Evolutionary conservation across 768 basidiomycete genomes (phyloP).

Genomic region (Mycena indigotica): DNA sequence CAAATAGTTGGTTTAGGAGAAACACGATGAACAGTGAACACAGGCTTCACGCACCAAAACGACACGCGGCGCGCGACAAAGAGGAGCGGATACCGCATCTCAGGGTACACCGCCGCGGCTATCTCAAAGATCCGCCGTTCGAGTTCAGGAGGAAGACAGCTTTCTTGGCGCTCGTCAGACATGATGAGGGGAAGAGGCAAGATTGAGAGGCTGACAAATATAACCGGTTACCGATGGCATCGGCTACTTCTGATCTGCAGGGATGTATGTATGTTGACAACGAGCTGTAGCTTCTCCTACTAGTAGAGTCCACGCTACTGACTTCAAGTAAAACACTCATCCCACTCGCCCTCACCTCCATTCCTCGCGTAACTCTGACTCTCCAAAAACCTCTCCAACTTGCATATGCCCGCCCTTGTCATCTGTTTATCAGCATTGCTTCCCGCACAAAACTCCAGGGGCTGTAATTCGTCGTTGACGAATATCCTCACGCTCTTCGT

Average conservation of each 20-base stretch:
- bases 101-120: background rate
- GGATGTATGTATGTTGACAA: background rate
- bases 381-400: slow-evolving; percentile 62
- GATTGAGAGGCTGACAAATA: background rate
- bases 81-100: background rate
- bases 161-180: too few relatives aligned
- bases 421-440: slow-evolving; percentile 20
- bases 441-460: slow-evolving; percentile 61
- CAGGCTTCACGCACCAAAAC: background rate
- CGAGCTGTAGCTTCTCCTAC: background rate
- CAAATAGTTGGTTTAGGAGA: background rate
- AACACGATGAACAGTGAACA: background rate
- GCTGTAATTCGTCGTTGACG: slow-evolving; percentile 74
- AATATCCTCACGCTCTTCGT: slow-evolving; percentile 63
- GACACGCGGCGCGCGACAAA: background rate
- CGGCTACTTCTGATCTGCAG: background rate
- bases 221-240: background rate
- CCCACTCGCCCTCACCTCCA: slow-evolving; percentile 73
- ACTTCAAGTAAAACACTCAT: slow-evolving; percentile 51
- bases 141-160: background rate
- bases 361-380: slow-evolving; percentile 71
- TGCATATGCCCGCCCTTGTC: slow-evolving; percentile 67
- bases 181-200: background rate
- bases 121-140: background rate
- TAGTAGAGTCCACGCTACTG: background rate